phyloP scores from a whole-genome alignment of 73 alveolate genomes.

The Paramecium pentaurelia region DNA sequence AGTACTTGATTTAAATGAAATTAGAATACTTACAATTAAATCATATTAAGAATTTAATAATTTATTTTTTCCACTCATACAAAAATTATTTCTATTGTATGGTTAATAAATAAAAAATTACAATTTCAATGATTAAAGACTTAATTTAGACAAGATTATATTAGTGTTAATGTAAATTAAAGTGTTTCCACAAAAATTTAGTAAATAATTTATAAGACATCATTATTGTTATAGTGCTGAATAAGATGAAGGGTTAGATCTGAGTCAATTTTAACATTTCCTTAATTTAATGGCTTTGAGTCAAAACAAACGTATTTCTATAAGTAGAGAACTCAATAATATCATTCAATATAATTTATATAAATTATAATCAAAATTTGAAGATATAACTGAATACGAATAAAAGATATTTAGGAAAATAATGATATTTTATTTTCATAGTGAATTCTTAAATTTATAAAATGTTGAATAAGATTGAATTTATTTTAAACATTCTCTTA shows the following conservation, averaged over 20 bases:
- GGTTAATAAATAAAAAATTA: neutral
- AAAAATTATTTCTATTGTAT: neutral
- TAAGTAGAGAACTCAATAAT: neutral
- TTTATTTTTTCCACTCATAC: neutral
- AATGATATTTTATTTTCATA: constrained; percentile 8
- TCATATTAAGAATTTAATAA: neutral
- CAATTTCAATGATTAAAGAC: neutral
- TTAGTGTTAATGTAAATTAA: neutral
- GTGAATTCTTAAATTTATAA: neutral
- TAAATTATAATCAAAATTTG: neutral
- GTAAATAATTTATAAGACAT: neutral
- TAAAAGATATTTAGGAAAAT: neutral
- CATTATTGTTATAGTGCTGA: neutral
- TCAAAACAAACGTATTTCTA: neutral
- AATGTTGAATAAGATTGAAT: neutral
- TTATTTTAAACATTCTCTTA: neutral
- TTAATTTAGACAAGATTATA: neutral
- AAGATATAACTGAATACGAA: neutral
- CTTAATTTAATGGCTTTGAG: neutral
- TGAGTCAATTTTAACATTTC: neutral
- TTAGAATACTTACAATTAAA: neutral
- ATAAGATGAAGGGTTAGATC: neutral
- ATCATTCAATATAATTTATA: neutral
- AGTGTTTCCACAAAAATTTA: neutral
- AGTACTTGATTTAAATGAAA: neutral